Percentiles rank a stretch among this genome's conserved stretches.
phyloP scores from a whole-genome alignment of 345 rosid genomes.

The Eucalyptus rudis region DNA sequence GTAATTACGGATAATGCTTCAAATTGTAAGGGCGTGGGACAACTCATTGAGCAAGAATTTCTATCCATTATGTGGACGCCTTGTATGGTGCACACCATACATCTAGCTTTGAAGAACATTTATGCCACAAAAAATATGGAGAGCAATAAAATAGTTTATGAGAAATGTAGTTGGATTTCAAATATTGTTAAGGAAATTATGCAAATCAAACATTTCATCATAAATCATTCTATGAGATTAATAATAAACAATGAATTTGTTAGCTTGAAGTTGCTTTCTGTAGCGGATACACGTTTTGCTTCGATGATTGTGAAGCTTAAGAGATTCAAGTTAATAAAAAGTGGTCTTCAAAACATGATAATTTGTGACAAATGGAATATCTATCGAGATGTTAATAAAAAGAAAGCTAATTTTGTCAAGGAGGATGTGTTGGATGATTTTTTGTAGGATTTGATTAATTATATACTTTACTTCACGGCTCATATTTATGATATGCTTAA shows the following conservation, averaged over 20 bases:
- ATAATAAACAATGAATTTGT: fast-evolving
- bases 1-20: fast-evolving
- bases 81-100: fast-evolving
- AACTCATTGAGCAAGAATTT: no score
- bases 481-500: fast-evolving
- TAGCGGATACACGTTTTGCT: fast-evolving
- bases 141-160: fast-evolving
- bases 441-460: no score
- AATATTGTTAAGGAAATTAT: fast-evolving
- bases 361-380: no score
- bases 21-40: fast-evolving
- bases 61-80: fast-evolving
- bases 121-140: no score
- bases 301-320: no score
- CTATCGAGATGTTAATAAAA: no score
- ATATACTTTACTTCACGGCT: fast-evolving
- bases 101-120: no score
- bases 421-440: no score
- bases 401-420: no score
- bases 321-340: no score
- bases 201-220: no score
- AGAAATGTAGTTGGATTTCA: no score
- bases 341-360: fast-evolving
- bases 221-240: fast-evolving
- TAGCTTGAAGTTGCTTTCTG: fast-evolving